phyloP scores from a whole-genome alignment of 768 basidiomycete species.

The Pisolithus albus region DNA sequence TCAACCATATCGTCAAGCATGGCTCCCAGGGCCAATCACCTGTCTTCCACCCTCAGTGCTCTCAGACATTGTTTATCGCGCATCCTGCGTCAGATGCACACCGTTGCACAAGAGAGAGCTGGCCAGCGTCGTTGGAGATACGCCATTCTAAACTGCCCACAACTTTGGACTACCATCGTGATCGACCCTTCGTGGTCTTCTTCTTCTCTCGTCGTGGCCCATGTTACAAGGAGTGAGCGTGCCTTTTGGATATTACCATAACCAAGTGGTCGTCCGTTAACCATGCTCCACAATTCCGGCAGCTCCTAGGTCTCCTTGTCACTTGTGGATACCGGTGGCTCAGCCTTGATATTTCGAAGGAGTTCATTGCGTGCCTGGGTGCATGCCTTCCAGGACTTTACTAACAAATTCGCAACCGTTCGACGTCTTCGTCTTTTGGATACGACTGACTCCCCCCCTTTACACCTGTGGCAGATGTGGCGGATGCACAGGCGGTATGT shows the following conservation, averaged over 20 bases:
- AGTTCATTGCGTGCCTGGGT: no score
- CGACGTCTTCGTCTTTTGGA: no score
- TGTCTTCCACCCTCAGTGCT: no score
- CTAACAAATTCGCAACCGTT: no score
- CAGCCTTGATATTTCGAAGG: not conserved
- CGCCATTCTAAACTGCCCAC: not conserved
- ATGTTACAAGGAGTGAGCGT: not conserved
- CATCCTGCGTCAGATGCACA: no score
- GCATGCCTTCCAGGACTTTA: no score
- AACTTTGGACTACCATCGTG: not conserved
- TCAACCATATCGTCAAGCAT: not conserved
- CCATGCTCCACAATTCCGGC: not conserved
- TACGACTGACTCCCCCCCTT: no score
- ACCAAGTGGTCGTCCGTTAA: not conserved
- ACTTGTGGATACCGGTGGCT: not conserved
- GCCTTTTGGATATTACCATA: not conserved
- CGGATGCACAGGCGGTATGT: no score
- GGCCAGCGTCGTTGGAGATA: not conserved
- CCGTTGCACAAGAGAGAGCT: not conserved
- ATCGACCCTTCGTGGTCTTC: not conserved
- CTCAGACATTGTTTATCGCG: no score
- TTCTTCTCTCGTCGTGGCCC: not conserved
- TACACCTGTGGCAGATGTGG: no score
- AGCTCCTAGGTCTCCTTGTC: not conserved
- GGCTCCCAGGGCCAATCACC: not conserved